phyloP scores from a whole-genome alignment of 371 early-diverging fungal species.

The Mucor circinelloides region DNA sequence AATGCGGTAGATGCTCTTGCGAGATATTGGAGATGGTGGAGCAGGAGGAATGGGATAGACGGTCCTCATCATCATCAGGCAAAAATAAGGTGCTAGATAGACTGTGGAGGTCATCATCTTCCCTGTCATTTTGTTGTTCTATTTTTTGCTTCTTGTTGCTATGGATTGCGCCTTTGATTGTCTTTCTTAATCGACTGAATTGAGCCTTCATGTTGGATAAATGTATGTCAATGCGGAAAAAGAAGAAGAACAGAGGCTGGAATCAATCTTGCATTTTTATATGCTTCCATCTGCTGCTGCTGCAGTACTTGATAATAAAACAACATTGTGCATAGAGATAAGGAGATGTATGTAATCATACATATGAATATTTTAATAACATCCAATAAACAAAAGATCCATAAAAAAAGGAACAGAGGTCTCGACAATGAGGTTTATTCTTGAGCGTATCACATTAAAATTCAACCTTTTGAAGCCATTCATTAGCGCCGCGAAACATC shows the following conservation, averaged over 20 bases:
- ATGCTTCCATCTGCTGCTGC: not conserved
- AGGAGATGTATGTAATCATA: not conserved
- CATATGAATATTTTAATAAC: not conserved
- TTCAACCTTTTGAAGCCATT: slow-evolving; percentile 40
- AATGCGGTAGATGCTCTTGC: not conserved
- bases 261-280: not conserved
- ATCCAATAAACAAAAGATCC: not conserved
- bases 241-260: not conserved
- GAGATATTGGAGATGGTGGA: not conserved
- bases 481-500: slow-evolving; percentile 50
- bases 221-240: not conserved
- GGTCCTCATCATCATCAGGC: slow-evolving; percentile 4
- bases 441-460: slow-evolving; percentile 1
- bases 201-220: not conserved
- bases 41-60: not conserved
- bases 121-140: not conserved
- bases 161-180: too few species aligned
- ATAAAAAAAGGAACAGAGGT: not conserved
- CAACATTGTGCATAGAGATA: not conserved
- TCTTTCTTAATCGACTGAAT: not conserved
- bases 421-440: not conserved
- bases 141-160: not conserved
- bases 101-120: slow-evolving; percentile 1
- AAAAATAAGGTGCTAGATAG: slow-evolving; percentile 13
- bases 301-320: not conserved